Percentiles rank a stretch among this genome's conserved stretches.
Evolutionary conservation across 805 yeast genomes (phyloP).

Genomic region (Ogataea populi-albae): DNA sequence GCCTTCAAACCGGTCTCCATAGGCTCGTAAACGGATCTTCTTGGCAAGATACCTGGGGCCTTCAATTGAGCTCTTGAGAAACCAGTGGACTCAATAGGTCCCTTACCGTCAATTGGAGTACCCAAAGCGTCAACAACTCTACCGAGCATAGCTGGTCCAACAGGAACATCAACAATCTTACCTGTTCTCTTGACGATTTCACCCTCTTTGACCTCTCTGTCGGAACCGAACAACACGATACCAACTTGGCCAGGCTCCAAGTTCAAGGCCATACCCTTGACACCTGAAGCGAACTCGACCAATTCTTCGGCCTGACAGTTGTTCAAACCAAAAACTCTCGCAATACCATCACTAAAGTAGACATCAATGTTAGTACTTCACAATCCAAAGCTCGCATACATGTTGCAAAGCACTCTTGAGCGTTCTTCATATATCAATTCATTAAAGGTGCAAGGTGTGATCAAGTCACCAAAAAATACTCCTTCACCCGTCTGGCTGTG

Average conservation of each 20-base stretch:
- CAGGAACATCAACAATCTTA: slow-evolving; percentile 98
- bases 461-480: too few species aligned
- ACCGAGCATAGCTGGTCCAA: slow-evolving; percentile 97
- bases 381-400: too few species aligned
- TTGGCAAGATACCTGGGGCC: slow-evolving; percentile 99
- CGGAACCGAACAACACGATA: slow-evolving; percentile 99
- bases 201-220: slow-evolving; percentile 97
- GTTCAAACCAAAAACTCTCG: slow-evolving; percentile 99
- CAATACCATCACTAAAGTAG: slow-evolving; percentile 92
- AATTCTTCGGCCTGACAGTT: slow-evolving; percentile 99
- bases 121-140: slow-evolving; percentile 99
- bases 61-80: slow-evolving; percentile 95
- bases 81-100: slow-evolving; percentile 86
- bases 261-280: slow-evolving; percentile 99
- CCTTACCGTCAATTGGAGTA: slow-evolving; percentile 99
- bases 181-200: slow-evolving; percentile 99
- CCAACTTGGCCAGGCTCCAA: slow-evolving; percentile 99
- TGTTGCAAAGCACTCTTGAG: too few species aligned
- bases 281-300: slow-evolving; percentile 99
- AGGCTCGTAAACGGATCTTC: slow-evolving; percentile 98
- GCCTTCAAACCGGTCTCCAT: slow-evolving; percentile 99
- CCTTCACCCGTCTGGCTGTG: too few species aligned
- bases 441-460: too few species aligned
- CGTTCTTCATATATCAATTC: slow-evolving; percentile 3
- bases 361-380: slow-evolving; percentile 35